These are phyloP conservation scores for Quercus alba DNA, from an alignment of 306 rosid species.

Conservation along the genomic window DNA sequence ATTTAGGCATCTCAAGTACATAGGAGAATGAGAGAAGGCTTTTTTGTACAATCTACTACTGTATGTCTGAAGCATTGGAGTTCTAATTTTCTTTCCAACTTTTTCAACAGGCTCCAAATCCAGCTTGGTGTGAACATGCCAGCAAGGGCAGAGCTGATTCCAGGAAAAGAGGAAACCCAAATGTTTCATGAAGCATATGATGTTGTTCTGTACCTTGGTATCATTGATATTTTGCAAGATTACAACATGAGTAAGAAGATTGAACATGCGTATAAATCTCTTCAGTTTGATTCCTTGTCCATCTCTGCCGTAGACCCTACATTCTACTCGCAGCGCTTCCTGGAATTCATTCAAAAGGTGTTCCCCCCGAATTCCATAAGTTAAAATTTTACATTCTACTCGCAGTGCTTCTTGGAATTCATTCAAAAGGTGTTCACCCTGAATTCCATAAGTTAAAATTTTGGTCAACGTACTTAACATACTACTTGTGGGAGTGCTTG, in stretches of 20 bases:
- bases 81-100: neutral
- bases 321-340: conserved; percentile 91
- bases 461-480: conserved; percentile 10
- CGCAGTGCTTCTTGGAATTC: conserved; percentile 79
- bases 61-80: conserved; percentile 6
- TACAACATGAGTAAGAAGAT: conserved; percentile 91
- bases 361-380: conserved; percentile 63
- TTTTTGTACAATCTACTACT: neutral
- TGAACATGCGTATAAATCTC: conserved; percentile 83
- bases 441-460: conserved; percentile 18
- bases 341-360: conserved; percentile 75
- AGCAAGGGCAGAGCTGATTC: conserved; percentile 88
- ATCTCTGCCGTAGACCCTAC: conserved; percentile 94
- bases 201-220: conserved; percentile 90
- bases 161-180: conserved; percentile 56
- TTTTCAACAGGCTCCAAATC: conserved; percentile 75
- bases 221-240: conserved; percentile 91
- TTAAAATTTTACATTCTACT: conserved; percentile 78
- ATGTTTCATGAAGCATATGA: conserved; percentile 77
- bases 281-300: conserved; percentile 85
- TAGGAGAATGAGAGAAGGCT: neutral
- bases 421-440: conserved; percentile 79
- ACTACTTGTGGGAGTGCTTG: neutral
- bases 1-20: conserved; percentile 1
- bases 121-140: conserved; percentile 99